Percentiles rank a stretch among this genome's conserved stretches.
phyloP scores from a whole-genome alignment of 1,284 basidiomycete species.

The Ustilago hordei region DNA sequence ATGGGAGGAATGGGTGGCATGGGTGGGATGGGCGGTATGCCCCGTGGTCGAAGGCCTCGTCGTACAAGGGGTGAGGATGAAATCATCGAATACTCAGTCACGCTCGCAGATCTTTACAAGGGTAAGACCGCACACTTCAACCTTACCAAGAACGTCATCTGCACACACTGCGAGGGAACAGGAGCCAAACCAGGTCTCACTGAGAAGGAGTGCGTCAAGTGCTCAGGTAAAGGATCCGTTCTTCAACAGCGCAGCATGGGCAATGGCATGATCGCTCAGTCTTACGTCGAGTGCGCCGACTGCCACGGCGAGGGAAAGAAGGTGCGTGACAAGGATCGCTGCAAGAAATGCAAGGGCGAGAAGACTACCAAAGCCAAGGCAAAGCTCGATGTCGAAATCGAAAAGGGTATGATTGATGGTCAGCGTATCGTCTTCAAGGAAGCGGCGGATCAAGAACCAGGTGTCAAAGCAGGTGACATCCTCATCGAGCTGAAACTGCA shows the following conservation, averaged over 20 bases:
- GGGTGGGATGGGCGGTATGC: constrained; percentile 51
- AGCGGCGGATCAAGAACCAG: constrained; percentile 78
- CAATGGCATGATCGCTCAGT: constrained; percentile 71
- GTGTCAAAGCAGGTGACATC: constrained; percentile 72
- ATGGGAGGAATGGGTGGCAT: constrained; percentile 59
- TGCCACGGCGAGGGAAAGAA: constrained; percentile 85
- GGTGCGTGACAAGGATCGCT: constrained; percentile 90
- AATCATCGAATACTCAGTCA: constrained; percentile 82
- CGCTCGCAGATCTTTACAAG: constrained; percentile 90
- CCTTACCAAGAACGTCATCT: constrained; percentile 86
- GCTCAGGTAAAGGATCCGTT: constrained; percentile 84
- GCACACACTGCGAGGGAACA: constrained; percentile 85
- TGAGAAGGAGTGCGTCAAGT: constrained; percentile 82
- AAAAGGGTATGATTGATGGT: constrained; percentile 86
- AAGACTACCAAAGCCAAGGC: constrained; percentile 88
- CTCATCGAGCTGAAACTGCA: constrained; percentile 82
- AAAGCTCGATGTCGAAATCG: constrained; percentile 74
- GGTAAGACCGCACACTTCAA: constrained; percentile 90
- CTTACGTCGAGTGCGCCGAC: constrained; percentile 76
- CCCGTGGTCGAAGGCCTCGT: constrained; percentile 71
- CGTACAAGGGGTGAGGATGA: constrained; percentile 54
- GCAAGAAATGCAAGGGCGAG: constrained; percentile 93
- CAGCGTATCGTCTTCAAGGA: constrained; percentile 88
- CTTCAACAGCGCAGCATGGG: constrained; percentile 71
- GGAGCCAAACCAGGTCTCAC: constrained; percentile 84